phyloP scores from a whole-genome alignment of 164 flowering plant species.

The Magnolia changhungtana region DNA sequence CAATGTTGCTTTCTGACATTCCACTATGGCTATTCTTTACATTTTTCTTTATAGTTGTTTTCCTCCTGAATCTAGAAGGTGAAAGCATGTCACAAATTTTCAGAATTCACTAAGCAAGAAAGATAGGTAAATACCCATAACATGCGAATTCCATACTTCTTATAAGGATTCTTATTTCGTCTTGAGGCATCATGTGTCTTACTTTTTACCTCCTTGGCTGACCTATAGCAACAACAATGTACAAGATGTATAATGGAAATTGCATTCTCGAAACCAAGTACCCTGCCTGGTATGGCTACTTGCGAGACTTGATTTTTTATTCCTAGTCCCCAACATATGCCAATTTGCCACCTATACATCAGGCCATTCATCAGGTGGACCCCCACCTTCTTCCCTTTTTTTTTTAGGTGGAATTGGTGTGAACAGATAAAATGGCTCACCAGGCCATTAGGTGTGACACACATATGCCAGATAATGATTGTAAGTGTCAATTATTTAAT shows the following conservation, averaged over 20 bases:
- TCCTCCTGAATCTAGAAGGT: constrained; percentile 37
- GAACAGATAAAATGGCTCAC: neutral
- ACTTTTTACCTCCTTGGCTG: constrained; percentile 33
- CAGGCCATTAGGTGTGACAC: neutral
- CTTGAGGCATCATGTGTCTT: constrained; percentile 22
- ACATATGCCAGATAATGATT: neutral
- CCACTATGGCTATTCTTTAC: constrained; percentile 25
- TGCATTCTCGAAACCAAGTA: constrained; percentile 2
- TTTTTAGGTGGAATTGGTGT: neutral
- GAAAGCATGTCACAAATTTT: constrained; percentile 23
- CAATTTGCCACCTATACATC: neutral
- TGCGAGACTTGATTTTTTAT: neutral
- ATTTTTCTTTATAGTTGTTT: constrained; percentile 51
- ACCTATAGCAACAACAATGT: constrained; percentile 31
- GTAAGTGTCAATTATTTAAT: too few species aligned
- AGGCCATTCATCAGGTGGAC: neutral
- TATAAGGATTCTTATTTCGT: constrained; percentile 26
- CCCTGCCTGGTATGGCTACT: neutral
- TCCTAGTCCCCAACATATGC: neutral
- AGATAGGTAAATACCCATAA: neutral
- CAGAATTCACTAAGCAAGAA: constrained; percentile 3
- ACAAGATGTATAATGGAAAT: neutral
- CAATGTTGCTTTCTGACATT: constrained; percentile 17
- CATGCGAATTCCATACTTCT: constrained; percentile 44
- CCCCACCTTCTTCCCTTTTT: too few species aligned